A percentile compares a stretch with the other conserved stretches of the same genome.
These are phyloP conservation scores for Astrocystis sublimbata DNA, from an alignment of 495 filamentous ascomycete species.

Conservation along the genomic window DNA sequence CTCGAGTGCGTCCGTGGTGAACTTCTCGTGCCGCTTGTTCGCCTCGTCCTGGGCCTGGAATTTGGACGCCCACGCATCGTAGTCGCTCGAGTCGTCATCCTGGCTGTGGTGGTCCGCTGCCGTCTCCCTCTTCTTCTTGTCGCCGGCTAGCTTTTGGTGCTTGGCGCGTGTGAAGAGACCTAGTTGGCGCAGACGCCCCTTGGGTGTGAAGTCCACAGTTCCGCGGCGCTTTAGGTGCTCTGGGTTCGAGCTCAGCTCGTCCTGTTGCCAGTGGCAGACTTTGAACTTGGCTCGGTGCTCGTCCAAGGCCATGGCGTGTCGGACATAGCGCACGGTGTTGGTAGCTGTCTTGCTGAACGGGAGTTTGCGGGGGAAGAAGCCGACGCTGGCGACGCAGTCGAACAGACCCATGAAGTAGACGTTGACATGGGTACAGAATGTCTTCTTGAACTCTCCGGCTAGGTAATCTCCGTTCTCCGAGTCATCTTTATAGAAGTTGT, in stretches of 20 bases:
- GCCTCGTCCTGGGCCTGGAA: conserved; percentile 25
- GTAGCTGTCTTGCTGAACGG: conserved; percentile 41
- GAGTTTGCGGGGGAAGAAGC: conserved; percentile 39
- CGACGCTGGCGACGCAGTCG: conserved; percentile 45
- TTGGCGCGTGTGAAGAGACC: background rate
- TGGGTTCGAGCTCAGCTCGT: conserved; percentile 18
- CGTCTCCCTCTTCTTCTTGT: background rate
- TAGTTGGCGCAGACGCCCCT: background rate
- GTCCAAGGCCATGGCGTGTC: conserved; percentile 43
- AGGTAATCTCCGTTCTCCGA: conserved; percentile 36
- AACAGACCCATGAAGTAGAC: conserved; percentile 44
- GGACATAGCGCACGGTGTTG: conserved; percentile 37
- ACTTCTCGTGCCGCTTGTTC: conserved; percentile 6
- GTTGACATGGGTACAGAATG: conserved; percentile 41
- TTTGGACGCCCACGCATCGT: conserved; percentile 15
- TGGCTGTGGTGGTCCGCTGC: background rate
- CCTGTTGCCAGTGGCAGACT: conserved; percentile 33
- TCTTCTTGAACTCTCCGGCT: conserved; percentile 40
- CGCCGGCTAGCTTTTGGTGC: background rate
- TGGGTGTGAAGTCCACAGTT: conserved; percentile 8
- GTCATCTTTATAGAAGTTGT: conserved; percentile 43
- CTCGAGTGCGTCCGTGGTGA: conserved; percentile 35
- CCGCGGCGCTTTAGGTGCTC: background rate
- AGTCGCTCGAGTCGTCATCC: conserved; percentile 9
- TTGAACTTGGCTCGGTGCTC: conserved; percentile 45